Percentiles rank a stretch among this genome's conserved stretches.
Conservation (phyloP, 352 stramenopile genomes). For the Pythium rhizo-oryzae region DNA sequence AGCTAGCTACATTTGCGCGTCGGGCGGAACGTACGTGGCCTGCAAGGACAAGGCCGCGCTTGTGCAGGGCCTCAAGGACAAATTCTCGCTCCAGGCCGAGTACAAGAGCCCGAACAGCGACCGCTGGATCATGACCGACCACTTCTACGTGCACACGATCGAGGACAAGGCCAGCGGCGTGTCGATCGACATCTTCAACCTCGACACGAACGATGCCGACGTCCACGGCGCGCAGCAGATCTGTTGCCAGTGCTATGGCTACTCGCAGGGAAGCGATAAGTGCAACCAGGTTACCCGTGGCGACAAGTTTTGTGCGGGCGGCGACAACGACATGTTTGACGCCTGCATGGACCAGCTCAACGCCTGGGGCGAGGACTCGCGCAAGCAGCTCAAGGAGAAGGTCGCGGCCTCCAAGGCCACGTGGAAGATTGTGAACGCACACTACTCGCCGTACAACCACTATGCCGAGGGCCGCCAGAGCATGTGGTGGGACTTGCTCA, state of each 20-base stretch:
- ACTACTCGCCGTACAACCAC: slow-evolving; percentile 84
- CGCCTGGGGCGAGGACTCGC: slow-evolving; percentile 61
- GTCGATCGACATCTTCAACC: slow-evolving; percentile 86
- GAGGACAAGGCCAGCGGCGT: slow-evolving; percentile 54
- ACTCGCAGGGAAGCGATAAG: slow-evolving; percentile 54
- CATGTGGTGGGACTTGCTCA: slow-evolving; percentile 58
- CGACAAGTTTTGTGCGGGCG: slow-evolving; percentile 50
- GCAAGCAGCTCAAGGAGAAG: slow-evolving; percentile 49
- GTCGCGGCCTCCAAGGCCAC: slow-evolving; percentile 66
- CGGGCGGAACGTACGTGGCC: slow-evolving; percentile 38
- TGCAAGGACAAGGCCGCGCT: slow-evolving; percentile 54
- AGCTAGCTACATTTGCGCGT: slow-evolving; percentile 72
- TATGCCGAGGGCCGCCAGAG: slow-evolving; percentile 51
- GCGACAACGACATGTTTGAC: slow-evolving; percentile 66
- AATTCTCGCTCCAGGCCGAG: slow-evolving; percentile 73
- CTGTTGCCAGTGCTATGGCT: slow-evolving; percentile 84
- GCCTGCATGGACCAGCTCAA: slow-evolving; percentile 70
- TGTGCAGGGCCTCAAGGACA: slow-evolving; percentile 53
- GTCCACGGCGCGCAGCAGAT: slow-evolving; percentile 67
- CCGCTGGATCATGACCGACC: slow-evolving; percentile 80
- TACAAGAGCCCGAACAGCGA: slow-evolving; percentile 83
- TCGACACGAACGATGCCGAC: slow-evolving; percentile 78
- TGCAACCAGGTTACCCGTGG: slow-evolving; percentile 62
- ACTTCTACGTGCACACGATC: slow-evolving; percentile 84
- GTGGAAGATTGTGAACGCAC: slow-evolving; percentile 87